Conservation (phyloP, 805 yeast genomes). For the Yamadazyma takamatsuzukensis region DNA sequence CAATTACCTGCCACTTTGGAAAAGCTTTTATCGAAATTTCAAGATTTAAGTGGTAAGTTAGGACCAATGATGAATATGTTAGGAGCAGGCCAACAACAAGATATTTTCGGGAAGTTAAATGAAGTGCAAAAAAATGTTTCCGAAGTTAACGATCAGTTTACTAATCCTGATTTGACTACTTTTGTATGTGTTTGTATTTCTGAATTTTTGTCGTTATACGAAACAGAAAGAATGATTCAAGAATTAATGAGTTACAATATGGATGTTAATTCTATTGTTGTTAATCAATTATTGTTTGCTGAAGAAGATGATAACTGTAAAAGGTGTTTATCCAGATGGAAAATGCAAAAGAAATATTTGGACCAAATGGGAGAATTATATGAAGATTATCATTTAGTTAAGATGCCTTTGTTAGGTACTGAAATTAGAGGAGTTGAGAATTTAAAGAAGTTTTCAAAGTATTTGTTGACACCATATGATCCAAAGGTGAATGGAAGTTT, state of each 20-base stretch:
- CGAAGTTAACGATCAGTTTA: constrained; percentile 91
- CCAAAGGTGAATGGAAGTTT: constrained; percentile 56
- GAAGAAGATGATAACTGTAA: constrained; percentile 72
- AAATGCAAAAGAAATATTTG: constrained; percentile 92
- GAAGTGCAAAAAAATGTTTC: constrained; percentile 77
- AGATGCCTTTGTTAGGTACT: constrained; percentile 90
- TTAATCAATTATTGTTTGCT: constrained; percentile 91
- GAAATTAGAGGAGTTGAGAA: constrained; percentile 93
- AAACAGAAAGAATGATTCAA: constrained; percentile 96
- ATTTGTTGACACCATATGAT: constrained; percentile 73
- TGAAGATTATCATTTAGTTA: constrained; percentile 94
- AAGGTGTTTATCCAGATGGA: constrained; percentile 89
- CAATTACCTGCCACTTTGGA: constrained; percentile 92
- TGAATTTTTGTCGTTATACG: constrained; percentile 92
- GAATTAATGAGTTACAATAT: constrained; percentile 91
- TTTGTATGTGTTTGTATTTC: constrained; percentile 96
- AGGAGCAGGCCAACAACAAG: constrained; percentile 65
- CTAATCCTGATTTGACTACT: constrained; percentile 93
- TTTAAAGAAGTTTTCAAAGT: constrained; percentile 77
- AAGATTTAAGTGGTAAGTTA: constrained; percentile 77
- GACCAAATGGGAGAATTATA: constrained; percentile 94
- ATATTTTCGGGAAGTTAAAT: constrained; percentile 72
- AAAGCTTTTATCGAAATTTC: constrained; percentile 79
- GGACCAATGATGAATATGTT: constrained; percentile 86
- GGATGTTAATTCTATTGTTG: constrained; percentile 95